Conservation (phyloP, 495 filamentous ascomycete genomes). For the Penicillium ochrochloron region DNA sequence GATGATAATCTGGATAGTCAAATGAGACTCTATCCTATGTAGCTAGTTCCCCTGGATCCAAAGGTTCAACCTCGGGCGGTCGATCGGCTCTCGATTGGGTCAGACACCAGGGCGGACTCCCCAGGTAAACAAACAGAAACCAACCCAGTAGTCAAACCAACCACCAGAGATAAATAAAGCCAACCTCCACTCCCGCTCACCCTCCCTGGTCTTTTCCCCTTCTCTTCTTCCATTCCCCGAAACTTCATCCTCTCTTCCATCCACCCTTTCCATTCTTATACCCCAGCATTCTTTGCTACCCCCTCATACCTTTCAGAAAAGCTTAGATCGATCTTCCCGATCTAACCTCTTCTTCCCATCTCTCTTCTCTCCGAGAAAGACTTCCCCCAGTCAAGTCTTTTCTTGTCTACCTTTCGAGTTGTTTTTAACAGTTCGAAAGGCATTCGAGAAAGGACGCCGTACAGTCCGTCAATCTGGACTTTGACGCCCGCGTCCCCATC, state of each 20-base stretch:
- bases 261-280: conserved; percentile 22
- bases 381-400: conserved; percentile 61
- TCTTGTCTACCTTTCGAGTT: conserved; percentile 94
- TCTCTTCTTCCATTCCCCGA: conserved; percentile 14
- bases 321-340: conserved; percentile 26
- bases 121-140: conserved; percentile 28
- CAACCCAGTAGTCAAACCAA: not conserved
- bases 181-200: conserved; percentile 1
- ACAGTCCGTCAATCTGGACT: conserved; percentile 97
- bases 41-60: not conserved
- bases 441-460: conserved; percentile 87
- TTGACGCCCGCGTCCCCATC: conserved; percentile 98
- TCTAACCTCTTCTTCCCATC: conserved; percentile 26
- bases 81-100: conserved; percentile 24
- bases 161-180: conserved; percentile 28
- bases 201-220: conserved; percentile 2
- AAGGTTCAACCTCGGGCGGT: conserved; percentile 21
- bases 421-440: conserved; percentile 81
- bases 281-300: conserved; percentile 22
- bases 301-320: conserved; percentile 13
- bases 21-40: not conserved
- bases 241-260: conserved; percentile 11
- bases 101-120: conserved; percentile 1
- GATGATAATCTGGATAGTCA: not conserved
- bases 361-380: conserved; percentile 44